Evolutionary conservation across 2,329 filamentous ascomycete genomes (phyloP).

Genomic region (Calonectria pauciramosa): DNA sequence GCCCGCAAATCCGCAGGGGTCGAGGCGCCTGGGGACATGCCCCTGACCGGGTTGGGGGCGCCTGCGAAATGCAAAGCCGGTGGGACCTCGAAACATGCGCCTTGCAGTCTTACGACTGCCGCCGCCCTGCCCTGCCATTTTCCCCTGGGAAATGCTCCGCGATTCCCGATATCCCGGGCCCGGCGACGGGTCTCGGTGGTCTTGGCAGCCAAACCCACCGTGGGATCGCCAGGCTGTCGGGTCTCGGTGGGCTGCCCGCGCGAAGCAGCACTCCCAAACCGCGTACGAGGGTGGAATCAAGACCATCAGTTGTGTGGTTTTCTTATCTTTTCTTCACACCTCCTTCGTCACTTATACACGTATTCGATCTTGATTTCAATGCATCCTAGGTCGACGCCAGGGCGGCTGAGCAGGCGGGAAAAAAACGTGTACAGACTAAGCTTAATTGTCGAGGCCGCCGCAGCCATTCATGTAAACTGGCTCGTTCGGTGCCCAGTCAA

Average conservation of each 20-base stretch:
- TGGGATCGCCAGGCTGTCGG: neutral
- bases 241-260: neutral
- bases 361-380: neutral
- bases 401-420: neutral
- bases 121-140: neutral
- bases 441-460: neutral
- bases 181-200: conserved; percentile 12
- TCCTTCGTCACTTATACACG: conserved; percentile 19
- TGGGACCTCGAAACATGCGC: conserved; percentile 6
- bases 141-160: neutral
- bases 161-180: conserved; percentile 9
- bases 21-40: neutral
- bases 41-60: neutral
- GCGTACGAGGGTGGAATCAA: neutral
- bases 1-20: neutral
- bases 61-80: neutral
- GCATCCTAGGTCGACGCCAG: conserved; percentile 6
- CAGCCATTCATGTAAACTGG: neutral
- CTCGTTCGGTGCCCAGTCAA: neutral
- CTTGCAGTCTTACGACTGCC: conserved; percentile 13
- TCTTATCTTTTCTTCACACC: neutral
- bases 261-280: neutral
- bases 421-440: neutral
- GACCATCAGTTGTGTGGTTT: neutral
- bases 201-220: neutral